Percentiles rank a stretch among this genome's conserved stretches.
Evolutionary conservation across 371 early-diverging fungal genomes (phyloP).

Genomic region (Mortierella sp.): DNA sequence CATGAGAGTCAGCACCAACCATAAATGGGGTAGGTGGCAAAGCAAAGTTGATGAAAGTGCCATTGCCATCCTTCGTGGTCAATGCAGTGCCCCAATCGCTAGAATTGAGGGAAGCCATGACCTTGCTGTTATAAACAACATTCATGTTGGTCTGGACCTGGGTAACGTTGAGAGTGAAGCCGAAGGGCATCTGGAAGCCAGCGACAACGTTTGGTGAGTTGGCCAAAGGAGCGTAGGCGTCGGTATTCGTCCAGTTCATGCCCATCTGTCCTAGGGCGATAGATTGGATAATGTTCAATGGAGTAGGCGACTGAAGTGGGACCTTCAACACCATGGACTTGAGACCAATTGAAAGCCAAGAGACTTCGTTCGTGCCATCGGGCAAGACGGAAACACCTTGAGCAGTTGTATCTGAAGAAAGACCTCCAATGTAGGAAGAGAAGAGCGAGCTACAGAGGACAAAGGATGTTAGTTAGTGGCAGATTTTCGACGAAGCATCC

Average conservation of each 20-base stretch:
- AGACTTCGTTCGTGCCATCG: conserved; percentile 66
- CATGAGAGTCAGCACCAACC: conserved; percentile 58
- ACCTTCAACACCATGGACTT: conserved; percentile 57
- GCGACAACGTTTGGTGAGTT: conserved; percentile 66
- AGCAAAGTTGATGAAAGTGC: conserved; percentile 61
- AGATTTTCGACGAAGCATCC: background rate
- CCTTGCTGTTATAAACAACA: conserved; percentile 62
- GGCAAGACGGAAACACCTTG: conserved; percentile 70
- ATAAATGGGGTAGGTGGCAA: conserved; percentile 60
- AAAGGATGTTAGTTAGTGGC: background rate
- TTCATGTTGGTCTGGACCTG: conserved; percentile 70
- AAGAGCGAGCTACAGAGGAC: conserved; percentile 56
- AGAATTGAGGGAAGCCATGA: conserved; percentile 60
- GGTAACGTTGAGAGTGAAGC: conserved; percentile 68
- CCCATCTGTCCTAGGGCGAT: conserved; percentile 69
- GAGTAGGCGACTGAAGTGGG: conserved; percentile 42
- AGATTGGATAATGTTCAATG: conserved; percentile 66
- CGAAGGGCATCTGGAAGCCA: conserved; percentile 71
- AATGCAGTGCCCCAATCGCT: conserved; percentile 60
- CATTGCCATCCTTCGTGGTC: conserved; percentile 61
- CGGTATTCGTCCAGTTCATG: conserved; percentile 63
- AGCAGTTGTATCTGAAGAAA: conserved; percentile 64
- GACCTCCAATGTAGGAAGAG: conserved; percentile 68
- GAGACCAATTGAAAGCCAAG: conserved; percentile 72
- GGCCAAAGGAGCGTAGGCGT: conserved; percentile 65